Evolutionary conservation across 2,329 filamentous ascomycete species (phyloP).

Genomic region (Aspergillus puulaauensis): DNA sequence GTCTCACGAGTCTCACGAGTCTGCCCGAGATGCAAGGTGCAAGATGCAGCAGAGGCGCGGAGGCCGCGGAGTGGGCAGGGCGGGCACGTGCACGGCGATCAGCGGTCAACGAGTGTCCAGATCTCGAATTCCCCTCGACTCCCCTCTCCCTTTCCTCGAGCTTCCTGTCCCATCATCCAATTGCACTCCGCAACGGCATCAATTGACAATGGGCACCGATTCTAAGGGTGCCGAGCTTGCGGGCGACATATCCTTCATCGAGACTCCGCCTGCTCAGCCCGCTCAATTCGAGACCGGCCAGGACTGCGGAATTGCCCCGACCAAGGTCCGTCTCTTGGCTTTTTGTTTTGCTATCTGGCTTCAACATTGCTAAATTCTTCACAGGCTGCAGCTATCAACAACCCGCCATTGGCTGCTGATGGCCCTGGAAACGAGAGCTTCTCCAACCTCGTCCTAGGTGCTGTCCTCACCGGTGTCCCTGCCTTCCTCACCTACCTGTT

Average conservation of each 20-base stretch:
- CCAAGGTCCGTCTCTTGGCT: conserved; percentile 49
- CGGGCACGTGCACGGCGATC: background rate
- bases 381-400: conserved; percentile 69
- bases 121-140: background rate
- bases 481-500: conserved; percentile 79
- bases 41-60: no score
- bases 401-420: conserved; percentile 90
- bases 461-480: conserved; percentile 69
- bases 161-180: background rate
- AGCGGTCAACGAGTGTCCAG: background rate
- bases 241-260: conserved; percentile 53
- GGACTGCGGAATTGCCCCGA: conserved; percentile 62
- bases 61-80: no score
- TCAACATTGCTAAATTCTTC: background rate
- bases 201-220: background rate
- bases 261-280: conserved; percentile 55
- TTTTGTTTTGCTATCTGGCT: conserved; percentile 57
- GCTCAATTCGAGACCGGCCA: conserved; percentile 51
- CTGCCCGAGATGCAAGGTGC: no score
- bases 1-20: no score
- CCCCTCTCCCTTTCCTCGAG: background rate
- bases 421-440: conserved; percentile 80
- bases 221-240: conserved; percentile 41
- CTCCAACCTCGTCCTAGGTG: conserved; percentile 75
- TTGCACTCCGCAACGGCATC: background rate